Percentiles rank a stretch among this genome's conserved stretches.
Evolutionary conservation across 2,329 filamentous ascomycete species (phyloP).

Genomic region (Metarhizium brunneum): DNA sequence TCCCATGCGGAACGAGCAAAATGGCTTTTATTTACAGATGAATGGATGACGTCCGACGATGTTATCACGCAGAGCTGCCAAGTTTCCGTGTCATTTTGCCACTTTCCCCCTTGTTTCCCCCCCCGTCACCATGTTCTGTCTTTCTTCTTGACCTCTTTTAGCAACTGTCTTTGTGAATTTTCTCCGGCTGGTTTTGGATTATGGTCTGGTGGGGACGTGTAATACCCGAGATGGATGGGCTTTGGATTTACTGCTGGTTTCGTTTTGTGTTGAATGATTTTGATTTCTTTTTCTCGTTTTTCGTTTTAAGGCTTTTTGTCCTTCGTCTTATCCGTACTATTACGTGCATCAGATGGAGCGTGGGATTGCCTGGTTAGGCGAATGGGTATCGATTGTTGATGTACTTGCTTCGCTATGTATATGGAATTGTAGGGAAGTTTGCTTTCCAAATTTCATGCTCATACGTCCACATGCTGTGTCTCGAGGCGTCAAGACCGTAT

Average conservation of each 20-base stretch:
- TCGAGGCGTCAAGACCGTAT: background rate
- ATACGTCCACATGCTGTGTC: background rate
- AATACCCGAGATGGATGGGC: slow-evolving; percentile 7
- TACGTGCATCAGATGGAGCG: slow-evolving; percentile 8
- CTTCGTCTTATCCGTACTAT: slow-evolving; percentile 5
- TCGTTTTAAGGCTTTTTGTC: slow-evolving; percentile 2
- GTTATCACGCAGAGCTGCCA: background rate
- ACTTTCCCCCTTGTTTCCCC: background rate
- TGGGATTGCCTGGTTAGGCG: slow-evolving; percentile 5
- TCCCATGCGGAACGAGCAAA: background rate
- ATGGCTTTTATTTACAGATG: slow-evolving; percentile 2
- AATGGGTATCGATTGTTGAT: background rate
- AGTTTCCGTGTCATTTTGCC: slow-evolving; percentile 4
- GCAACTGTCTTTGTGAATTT: background rate
- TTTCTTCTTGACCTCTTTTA: slow-evolving; percentile 2
- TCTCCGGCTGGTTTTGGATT: background rate
- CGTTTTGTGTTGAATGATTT: slow-evolving; percentile 9
- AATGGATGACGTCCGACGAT: background rate
- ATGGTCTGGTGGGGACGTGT: background rate
- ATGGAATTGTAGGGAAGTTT: background rate
- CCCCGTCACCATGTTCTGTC: slow-evolving; percentile 1
- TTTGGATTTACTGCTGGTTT: background rate
- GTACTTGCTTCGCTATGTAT: background rate
- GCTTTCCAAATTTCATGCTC: background rate
- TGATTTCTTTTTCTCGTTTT: slow-evolving; percentile 11